Conservation (phyloP, 2,329 filamentous ascomycete genomes). For the Pezicula rhizophila region DNA sequence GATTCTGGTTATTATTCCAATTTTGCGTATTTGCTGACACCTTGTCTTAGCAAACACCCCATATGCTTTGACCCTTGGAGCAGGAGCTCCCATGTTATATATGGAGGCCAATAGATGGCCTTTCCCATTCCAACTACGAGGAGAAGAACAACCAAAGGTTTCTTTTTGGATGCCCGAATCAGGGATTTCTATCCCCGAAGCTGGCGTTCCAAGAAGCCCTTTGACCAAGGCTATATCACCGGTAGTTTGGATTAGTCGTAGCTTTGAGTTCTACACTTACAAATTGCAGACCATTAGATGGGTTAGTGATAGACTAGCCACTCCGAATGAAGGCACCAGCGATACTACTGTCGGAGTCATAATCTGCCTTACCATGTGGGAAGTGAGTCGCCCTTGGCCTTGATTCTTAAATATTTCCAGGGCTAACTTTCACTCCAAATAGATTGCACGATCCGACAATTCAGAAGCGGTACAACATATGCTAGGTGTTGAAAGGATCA, state of each 20-base stretch:
- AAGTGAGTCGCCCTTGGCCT: neutral
- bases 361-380: constrained; percentile 5
- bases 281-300: constrained; percentile 7
- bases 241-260: constrained; percentile 1
- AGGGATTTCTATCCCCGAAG: neutral
- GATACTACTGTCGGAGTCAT: constrained; percentile 9
- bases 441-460: neutral
- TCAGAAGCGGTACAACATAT: neutral
- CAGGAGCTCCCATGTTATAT: neutral
- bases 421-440: neutral
- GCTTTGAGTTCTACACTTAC: constrained; percentile 3
- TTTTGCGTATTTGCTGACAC: neutral
- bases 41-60: neutral
- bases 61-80: neutral
- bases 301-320: constrained; percentile 2
- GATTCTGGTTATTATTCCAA: neutral
- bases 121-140: neutral
- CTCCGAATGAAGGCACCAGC: constrained; percentile 1
- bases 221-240: neutral
- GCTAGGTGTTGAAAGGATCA: neutral
- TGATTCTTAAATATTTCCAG: neutral
- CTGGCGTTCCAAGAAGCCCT: neutral
- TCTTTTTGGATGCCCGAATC: constrained; percentile 1
- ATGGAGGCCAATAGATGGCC: neutral
- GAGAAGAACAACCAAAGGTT: neutral